Percentiles rank a stretch among this genome's conserved stretches.
Conservation (phyloP, 768 basidiomycete species). For the Calocera viscosa region DNA sequence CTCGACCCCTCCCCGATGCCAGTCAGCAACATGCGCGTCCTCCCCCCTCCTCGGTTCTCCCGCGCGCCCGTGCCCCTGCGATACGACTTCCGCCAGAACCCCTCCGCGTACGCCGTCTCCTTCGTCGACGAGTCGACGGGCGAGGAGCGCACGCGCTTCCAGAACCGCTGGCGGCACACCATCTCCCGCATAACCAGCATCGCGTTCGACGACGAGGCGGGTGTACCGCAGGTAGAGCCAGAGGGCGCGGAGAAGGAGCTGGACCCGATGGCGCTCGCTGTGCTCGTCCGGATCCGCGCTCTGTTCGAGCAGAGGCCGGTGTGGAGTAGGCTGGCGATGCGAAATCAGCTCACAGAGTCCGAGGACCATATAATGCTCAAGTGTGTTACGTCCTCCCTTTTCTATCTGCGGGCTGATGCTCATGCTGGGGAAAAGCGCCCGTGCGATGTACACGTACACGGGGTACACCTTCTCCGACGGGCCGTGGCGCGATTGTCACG, state of each 20-base stretch:
- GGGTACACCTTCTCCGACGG: conserved; percentile 89
- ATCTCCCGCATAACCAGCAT: conserved; percentile 56
- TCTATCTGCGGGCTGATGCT: not conserved
- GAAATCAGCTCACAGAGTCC: conserved; percentile 60
- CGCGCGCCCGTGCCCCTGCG: conserved; percentile 64
- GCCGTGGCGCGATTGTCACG: conserved; percentile 81
- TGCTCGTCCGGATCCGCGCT: conserved; percentile 36
- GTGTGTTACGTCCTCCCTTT: conserved; percentile 32
- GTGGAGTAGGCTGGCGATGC: conserved; percentile 78
- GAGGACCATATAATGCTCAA: conserved; percentile 65
- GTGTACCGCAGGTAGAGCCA: conserved; percentile 52
- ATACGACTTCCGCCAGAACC: conserved; percentile 48
- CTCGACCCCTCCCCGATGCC: not conserved
- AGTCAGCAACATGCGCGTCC: conserved; percentile 49
- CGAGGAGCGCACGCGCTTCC: conserved; percentile 67
- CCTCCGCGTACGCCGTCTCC: conserved; percentile 10
- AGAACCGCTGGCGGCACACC: conserved; percentile 73
- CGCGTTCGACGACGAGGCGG: conserved; percentile 17
- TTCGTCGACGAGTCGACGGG: not conserved
- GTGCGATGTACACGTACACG: conserved; percentile 62
- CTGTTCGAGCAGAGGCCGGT: conserved; percentile 63
- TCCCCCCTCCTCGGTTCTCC: conserved; percentile 84
- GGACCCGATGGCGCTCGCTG: conserved; percentile 39
- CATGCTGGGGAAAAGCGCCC: conserved; percentile 42
- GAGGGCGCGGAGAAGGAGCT: conserved; percentile 49